phyloP scores from a whole-genome alignment of 306 rosid species.

The Trifolium repens region DNA sequence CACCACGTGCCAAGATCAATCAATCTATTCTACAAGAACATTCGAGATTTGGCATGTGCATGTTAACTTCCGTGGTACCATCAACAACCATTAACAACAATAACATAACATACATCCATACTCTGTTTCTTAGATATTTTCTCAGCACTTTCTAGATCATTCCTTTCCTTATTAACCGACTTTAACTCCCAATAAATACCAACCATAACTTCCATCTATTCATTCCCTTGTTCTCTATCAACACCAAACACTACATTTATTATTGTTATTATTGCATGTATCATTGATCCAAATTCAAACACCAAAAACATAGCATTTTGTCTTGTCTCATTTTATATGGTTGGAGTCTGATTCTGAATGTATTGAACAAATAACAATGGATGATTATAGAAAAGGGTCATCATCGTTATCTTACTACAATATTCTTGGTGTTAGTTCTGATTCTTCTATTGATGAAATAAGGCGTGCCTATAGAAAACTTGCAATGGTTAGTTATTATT shows the following conservation, averaged over 20 bases:
- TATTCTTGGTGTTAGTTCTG: conserved; percentile 66
- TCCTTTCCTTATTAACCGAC: conserved; percentile 21
- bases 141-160: conserved; percentile 27
- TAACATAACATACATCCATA: not conserved
- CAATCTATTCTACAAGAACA: conserved; percentile 45
- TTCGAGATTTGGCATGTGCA: conserved; percentile 40
- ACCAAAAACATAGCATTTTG: not conserved
- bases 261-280: not conserved
- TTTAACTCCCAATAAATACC: conserved; percentile 11
- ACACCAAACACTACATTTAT: not conserved
- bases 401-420: conserved; percentile 52
- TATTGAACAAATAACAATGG: conserved; percentile 41
- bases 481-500: conserved; percentile 58
- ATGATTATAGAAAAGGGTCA: not conserved
- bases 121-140: conserved; percentile 20
- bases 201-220: not conserved
- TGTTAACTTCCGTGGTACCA: conserved; percentile 10
- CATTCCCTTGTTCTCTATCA: not conserved
- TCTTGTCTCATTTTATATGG: not conserved
- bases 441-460: conserved; percentile 63
- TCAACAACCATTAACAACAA: not conserved
- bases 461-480: conserved; percentile 81
- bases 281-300: not conserved
- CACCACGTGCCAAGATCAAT: too few species aligned
- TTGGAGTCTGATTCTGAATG: conserved; percentile 4